These are phyloP conservation scores for Pseudocercospora crystallina DNA, from an alignment of 2,329 filamentous ascomycete species.

Conservation along the genomic window DNA sequence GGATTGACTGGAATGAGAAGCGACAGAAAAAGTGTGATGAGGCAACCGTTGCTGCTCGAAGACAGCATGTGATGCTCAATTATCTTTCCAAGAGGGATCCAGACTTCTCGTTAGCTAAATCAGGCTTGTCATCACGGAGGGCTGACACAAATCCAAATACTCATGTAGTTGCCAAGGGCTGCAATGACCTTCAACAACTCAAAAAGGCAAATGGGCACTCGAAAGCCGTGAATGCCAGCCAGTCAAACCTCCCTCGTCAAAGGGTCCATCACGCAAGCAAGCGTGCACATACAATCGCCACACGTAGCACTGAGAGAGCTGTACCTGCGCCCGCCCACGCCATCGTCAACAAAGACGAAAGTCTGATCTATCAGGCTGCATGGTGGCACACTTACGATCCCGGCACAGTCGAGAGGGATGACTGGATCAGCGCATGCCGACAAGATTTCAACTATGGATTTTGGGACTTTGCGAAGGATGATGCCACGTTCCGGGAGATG, in stretches of 20 bases:
- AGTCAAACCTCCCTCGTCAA: neutral
- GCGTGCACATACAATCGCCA: neutral
- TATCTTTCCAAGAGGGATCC: neutral
- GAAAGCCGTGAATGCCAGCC: neutral
- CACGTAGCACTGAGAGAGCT: too few species aligned
- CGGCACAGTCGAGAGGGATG: neutral
- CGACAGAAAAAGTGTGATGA: neutral
- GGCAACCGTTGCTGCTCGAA: neutral
- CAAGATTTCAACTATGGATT: neutral
- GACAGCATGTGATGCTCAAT: slow-evolving; percentile 7
- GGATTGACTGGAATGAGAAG: slow-evolving; percentile 6
- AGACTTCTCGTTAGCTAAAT: neutral
- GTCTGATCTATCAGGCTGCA: slow-evolving; percentile 2
- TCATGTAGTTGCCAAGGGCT: neutral
- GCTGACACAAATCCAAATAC: neutral
- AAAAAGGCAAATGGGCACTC: neutral
- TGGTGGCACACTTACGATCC: slow-evolving; percentile 2
- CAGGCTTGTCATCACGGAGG: neutral
- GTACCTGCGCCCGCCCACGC: neutral
- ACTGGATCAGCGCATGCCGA: slow-evolving; percentile 3
- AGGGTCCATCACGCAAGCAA: neutral
- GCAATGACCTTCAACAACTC: neutral
- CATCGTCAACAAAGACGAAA: neutral
- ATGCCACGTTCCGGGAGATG: slow-evolving; percentile 1
- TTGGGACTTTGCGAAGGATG: slow-evolving; percentile 6